Evolutionary conservation across 257 asterid species (phyloP).

Genomic region (Vinca minor): DNA sequence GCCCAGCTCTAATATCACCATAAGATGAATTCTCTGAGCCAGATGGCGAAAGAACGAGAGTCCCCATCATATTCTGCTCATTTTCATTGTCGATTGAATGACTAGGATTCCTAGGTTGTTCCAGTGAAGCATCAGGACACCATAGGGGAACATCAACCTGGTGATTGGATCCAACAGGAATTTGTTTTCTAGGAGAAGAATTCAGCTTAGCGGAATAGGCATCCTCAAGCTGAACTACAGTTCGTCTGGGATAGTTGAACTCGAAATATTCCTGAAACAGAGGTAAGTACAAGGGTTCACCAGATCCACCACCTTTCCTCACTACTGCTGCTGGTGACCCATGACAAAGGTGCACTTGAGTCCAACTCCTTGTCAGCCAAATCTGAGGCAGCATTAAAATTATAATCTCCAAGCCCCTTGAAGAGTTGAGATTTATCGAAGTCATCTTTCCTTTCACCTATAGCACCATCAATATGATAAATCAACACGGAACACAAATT

Average conservation of each 20-base stretch:
- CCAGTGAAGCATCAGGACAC: slow-evolving; percentile 23
- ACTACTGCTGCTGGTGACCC: slow-evolving; percentile 48
- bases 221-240: slow-evolving; percentile 29
- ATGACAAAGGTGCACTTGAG: slow-evolving; percentile 43
- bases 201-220: slow-evolving; percentile 28
- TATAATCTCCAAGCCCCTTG: slow-evolving; percentile 22
- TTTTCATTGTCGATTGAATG: slow-evolving; percentile 12
- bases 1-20: slow-evolving; percentile 30
- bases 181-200: slow-evolving; percentile 41
- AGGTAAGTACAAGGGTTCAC: slow-evolving; percentile 25
- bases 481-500: neutral
- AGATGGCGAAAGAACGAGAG: slow-evolving; percentile 37
- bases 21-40: slow-evolving; percentile 20
- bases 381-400: slow-evolving; percentile 18
- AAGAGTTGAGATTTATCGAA: slow-evolving; percentile 9
- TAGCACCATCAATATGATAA: neutral
- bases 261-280: slow-evolving; percentile 29
- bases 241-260: slow-evolving; percentile 30
- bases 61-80: slow-evolving; percentile 36
- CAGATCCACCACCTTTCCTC: slow-evolving; percentile 36
- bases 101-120: slow-evolving; percentile 7
- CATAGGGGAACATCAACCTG: slow-evolving; percentile 69
- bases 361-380: slow-evolving; percentile 40
- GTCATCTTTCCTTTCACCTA: slow-evolving; percentile 13
- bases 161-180: slow-evolving; percentile 57